Percentiles rank a stretch among this genome's conserved stretches.
phyloP scores from a whole-genome alignment of 352 stramenopile species.

The Pythium aphanidermatum region DNA sequence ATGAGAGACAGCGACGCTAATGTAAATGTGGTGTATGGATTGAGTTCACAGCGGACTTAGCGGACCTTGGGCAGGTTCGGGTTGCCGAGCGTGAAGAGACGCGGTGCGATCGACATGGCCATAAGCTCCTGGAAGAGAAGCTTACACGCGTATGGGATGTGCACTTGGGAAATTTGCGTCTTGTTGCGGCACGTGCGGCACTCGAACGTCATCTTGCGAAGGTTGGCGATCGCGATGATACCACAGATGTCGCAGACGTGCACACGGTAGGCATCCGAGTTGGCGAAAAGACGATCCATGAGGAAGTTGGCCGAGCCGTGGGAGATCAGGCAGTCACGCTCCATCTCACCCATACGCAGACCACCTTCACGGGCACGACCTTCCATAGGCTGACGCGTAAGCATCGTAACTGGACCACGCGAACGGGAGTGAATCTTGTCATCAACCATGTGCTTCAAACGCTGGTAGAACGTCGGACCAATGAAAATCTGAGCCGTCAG shows the following conservation, averaged over 20 bases:
- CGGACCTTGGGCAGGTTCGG: slow-evolving; percentile 57
- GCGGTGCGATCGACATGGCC: slow-evolving; percentile 99
- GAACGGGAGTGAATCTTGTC: slow-evolving; percentile 99
- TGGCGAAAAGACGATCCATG: slow-evolving; percentile 98
- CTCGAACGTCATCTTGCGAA: slow-evolving; percentile 99
- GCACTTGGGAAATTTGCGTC: slow-evolving; percentile 93
- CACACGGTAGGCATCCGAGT: slow-evolving; percentile 98
- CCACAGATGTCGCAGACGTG: slow-evolving; percentile 99
- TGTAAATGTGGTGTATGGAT: too few species aligned
- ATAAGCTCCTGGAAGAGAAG: slow-evolving; percentile 99
- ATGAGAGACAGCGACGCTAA: too few species aligned
- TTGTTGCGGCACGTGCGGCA: slow-evolving; percentile 94
- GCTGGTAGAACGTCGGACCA: slow-evolving; percentile 99
- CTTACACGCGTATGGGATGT: slow-evolving; percentile 99
- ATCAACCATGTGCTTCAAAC: slow-evolving; percentile 99
- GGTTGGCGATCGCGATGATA: slow-evolving; percentile 98
- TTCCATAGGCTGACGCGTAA: slow-evolving; percentile 99
- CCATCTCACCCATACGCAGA: slow-evolving; percentile 99
- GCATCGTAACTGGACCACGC: slow-evolving; percentile 94
- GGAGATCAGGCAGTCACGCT: slow-evolving; percentile 99
- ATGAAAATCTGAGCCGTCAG: slow-evolving; percentile 98
- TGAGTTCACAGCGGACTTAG: slow-evolving; percentile 17
- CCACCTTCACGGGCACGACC: slow-evolving; percentile 97
- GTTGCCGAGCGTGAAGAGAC: slow-evolving; percentile 93
- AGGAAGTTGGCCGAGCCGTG: slow-evolving; percentile 99